These are phyloP conservation scores for Tripterygium wilfordii DNA, from an alignment of 177 flowering plant species.

Conservation along the genomic window DNA sequence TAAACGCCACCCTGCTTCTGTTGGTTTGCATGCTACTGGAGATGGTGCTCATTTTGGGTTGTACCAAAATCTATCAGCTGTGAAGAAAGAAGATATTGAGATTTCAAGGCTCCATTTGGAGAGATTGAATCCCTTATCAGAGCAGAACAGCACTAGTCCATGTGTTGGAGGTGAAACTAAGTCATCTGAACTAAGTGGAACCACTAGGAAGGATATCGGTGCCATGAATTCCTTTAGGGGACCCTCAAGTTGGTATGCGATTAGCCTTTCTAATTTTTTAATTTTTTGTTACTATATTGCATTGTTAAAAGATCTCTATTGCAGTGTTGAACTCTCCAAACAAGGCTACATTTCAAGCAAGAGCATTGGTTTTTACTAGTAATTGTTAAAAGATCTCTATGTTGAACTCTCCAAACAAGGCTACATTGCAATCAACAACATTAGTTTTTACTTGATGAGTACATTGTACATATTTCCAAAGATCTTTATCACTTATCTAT, in stretches of 20 bases:
- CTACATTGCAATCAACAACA: too few species aligned
- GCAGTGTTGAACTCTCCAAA: too few species aligned
- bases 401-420: too few species aligned
- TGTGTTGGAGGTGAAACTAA: constrained; percentile 23
- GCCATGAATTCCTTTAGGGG: constrained; percentile 33
- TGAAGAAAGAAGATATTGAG: constrained; percentile 22
- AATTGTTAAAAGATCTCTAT: too few species aligned
- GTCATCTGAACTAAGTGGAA: constrained; percentile 21
- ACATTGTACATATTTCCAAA: too few species aligned
- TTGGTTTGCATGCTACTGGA: constrained; percentile 32
- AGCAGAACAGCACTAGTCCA: constrained; percentile 17
- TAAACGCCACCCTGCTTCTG: constrained; percentile 57
- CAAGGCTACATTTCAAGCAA: too few species aligned
- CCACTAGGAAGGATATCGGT: constrained; percentile 13
- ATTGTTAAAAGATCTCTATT: too few species aligned
- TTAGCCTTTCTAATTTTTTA: neutral
- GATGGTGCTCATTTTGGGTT: constrained; percentile 18
- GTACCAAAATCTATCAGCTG: constrained; percentile 10
- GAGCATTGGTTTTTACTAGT: too few species aligned
- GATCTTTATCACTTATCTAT: too few species aligned
- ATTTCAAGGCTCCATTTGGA: constrained; percentile 23
- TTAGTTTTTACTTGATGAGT: too few species aligned
- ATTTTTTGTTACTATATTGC: too few species aligned
- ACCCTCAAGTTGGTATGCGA: constrained; percentile 58
- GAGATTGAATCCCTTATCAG: constrained; percentile 25